phyloP scores from a whole-genome alignment of 179 eudicot species.

The Vitellaria paradoxa region DNA sequence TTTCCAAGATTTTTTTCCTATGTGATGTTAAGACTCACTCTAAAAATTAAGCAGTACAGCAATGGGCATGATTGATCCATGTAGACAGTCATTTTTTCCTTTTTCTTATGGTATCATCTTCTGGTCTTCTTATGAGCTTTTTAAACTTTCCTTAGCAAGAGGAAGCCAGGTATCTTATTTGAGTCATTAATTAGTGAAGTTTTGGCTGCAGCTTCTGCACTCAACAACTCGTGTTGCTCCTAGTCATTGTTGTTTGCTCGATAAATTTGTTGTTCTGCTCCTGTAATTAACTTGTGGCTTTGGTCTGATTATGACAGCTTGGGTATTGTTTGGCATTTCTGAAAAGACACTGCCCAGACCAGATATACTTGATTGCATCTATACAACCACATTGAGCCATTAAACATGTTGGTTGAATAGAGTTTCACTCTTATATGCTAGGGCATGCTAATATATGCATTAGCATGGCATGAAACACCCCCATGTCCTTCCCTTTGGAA shows the following conservation, averaged over 20 bases:
- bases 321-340: not conserved
- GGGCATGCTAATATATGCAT: not conserved
- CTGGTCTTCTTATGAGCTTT: not conserved
- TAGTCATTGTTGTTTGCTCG: not conserved
- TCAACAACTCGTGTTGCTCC: slow-evolving; percentile 6
- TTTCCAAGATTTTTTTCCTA: too few species aligned
- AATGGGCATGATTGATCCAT: not conserved
- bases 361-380: too few species aligned
- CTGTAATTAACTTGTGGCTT: not conserved
- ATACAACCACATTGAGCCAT: too few species aligned
- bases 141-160: not conserved
- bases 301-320: not conserved
- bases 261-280: not conserved
- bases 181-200: not conserved
- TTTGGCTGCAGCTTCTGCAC: slow-evolving; percentile 10
- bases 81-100: not conserved
- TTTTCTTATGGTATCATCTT: not conserved
- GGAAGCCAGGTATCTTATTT: not conserved
- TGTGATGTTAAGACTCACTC: too few species aligned
- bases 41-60: too few species aligned
- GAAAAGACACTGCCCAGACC: not conserved
- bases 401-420: not conserved
- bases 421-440: not conserved
- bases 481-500: too few species aligned
- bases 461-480: too few species aligned